phyloP scores from a whole-genome alignment of 768 basidiomycete species.

The Serendipita sp. region DNA sequence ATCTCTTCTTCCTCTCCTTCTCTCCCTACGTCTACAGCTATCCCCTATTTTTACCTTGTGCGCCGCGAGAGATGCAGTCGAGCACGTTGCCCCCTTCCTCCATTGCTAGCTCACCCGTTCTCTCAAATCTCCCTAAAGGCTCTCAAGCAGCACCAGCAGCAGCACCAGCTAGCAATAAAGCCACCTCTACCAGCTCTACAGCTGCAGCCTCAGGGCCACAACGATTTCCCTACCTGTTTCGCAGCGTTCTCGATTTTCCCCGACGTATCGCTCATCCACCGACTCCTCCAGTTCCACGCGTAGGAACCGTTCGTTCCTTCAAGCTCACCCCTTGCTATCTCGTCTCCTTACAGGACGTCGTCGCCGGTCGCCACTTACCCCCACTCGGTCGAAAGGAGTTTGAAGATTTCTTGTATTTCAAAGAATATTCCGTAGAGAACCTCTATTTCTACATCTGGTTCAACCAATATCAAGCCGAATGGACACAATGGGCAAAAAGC shows the following conservation, averaged over 20 bases:
- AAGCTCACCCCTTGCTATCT: slow-evolving; percentile 9
- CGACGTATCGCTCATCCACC: slow-evolving; percentile 9
- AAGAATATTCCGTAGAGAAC: slow-evolving; percentile 60
- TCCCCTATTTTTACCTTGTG: no score
- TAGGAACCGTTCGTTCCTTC: slow-evolving; percentile 13
- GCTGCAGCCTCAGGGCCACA: not conserved
- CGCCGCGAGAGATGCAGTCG: not conserved
- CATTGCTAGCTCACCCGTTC: not conserved
- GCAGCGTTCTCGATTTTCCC: slow-evolving; percentile 9
- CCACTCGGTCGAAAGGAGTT: slow-evolving; percentile 67
- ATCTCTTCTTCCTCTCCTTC: no score
- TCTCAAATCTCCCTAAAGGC: not conserved
- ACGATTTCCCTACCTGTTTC: slow-evolving; percentile 8
- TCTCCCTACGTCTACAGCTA: no score
- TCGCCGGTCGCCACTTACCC: slow-evolving; percentile 61
- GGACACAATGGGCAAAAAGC: not conserved
- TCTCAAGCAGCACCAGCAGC: not conserved
- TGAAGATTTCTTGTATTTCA: slow-evolving; percentile 67
- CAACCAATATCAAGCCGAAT: not conserved
- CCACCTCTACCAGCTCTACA: not conserved
- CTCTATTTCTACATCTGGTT: slow-evolving; percentile 27
- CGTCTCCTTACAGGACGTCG: slow-evolving; percentile 46
- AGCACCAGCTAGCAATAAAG: not conserved
- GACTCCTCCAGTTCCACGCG: slow-evolving; percentile 8
- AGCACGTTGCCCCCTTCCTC: not conserved